These are phyloP conservation scores for Osmanthus fragrans DNA, from an alignment of 257 asterid genomes.

Conservation along the genomic window DNA sequence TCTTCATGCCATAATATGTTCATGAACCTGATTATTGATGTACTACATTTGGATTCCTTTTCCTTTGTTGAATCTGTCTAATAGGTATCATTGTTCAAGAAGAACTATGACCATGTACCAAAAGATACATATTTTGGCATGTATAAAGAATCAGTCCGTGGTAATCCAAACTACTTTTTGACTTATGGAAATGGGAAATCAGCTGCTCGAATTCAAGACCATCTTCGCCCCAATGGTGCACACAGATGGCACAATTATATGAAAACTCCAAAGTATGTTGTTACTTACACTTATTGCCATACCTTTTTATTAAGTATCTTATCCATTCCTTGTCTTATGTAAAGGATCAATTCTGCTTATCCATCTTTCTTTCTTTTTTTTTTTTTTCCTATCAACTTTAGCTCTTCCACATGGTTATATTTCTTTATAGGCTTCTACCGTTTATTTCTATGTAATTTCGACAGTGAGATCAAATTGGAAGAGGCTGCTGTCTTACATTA, in stretches of 20 bases:
- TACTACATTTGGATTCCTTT: not conserved
- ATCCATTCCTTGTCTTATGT: not conserved
- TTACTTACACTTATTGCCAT: not conserved
- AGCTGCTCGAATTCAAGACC: slow-evolving; percentile 73
- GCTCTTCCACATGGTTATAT: not conserved
- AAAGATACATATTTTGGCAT: slow-evolving; percentile 50
- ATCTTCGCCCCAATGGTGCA: slow-evolving; percentile 78
- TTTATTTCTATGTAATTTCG: slow-evolving; percentile 19
- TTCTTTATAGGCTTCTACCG: not conserved
- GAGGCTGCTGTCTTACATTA: slow-evolving; percentile 74
- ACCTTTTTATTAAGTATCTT: not conserved
- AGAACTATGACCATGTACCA: slow-evolving; percentile 58
- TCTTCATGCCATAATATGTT: not conserved
- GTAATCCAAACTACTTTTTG: slow-evolving; percentile 63
- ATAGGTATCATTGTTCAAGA: slow-evolving; percentile 75
- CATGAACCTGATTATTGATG: not conserved
- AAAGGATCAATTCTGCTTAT: not conserved
- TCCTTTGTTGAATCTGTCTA: not conserved
- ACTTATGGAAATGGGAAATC: slow-evolving; percentile 73
- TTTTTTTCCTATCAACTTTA: not conserved
- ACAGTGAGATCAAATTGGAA: slow-evolving; percentile 57
- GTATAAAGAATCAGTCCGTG: slow-evolving; percentile 53
- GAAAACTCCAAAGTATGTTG: slow-evolving; percentile 61
- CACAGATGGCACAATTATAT: slow-evolving; percentile 77
- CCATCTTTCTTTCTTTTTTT: not conserved